Evolutionary conservation across 129 eudicot species (phyloP).

Genomic region (Pseudognaphalium luteoalbum): DNA sequence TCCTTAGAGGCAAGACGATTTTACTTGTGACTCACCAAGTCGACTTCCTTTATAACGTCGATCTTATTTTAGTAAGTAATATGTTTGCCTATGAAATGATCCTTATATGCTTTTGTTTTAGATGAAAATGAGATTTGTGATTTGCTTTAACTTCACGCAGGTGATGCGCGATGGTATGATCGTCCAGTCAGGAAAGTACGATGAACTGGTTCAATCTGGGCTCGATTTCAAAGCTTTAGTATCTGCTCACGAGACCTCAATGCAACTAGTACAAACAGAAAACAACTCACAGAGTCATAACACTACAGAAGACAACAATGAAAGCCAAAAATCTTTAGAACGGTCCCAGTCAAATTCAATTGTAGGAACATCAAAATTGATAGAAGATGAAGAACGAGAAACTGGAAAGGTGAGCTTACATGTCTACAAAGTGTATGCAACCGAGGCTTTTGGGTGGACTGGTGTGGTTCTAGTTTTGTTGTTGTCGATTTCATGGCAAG

Average conservation of each 20-base stretch:
- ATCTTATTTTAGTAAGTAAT: conserved; percentile 62
- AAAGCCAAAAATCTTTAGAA: conserved; percentile 26
- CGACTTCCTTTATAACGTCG: conserved; percentile 81
- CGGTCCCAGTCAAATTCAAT: conserved; percentile 34
- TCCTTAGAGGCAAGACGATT: conserved; percentile 66
- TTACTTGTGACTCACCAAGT: conserved; percentile 93
- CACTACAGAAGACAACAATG: conserved; percentile 19
- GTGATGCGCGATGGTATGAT: conserved; percentile 76
- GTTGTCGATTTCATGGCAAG: conserved; percentile 50
- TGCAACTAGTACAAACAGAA: conserved; percentile 63
- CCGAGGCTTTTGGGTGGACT: conserved; percentile 69
- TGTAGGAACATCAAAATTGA: conserved; percentile 55
- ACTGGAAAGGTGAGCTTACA: conserved; percentile 53
- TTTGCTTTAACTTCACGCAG: conserved; percentile 21
- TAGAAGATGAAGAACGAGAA: conserved; percentile 72
- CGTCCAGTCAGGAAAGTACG: conserved; percentile 72
- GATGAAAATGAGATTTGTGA: not conserved
- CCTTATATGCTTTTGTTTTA: not conserved
- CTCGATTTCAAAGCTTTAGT: conserved; percentile 67
- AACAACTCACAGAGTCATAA: conserved; percentile 20
- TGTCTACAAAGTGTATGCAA: conserved; percentile 58
- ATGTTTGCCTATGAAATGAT: not conserved
- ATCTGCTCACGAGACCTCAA: conserved; percentile 67
- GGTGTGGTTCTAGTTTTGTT: conserved; percentile 47
- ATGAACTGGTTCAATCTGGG: conserved; percentile 51